A percentile compares a stretch with the other conserved stretches of the same genome.
Conservation (phyloP, 306 rosid species). For the Prunus padus region DNA sequence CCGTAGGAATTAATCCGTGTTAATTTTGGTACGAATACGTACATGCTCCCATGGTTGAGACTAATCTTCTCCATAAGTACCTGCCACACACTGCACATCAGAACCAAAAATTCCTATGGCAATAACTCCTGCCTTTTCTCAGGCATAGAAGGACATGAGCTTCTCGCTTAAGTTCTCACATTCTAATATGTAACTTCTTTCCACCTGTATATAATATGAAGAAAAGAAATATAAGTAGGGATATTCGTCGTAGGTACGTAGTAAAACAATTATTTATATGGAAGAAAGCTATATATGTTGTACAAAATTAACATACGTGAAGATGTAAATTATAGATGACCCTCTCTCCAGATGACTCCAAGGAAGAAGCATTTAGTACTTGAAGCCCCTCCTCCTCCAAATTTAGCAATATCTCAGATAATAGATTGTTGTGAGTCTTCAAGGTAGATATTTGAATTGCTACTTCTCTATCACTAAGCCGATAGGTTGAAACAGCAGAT, state of each 20-base stretch:
- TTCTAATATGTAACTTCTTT: slow-evolving; percentile 13
- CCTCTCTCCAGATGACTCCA: slow-evolving; percentile 51
- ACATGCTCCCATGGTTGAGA: no score
- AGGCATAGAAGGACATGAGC: background rate
- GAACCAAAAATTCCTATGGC: no score
- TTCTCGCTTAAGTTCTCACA: slow-evolving; percentile 15
- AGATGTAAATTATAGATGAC: slow-evolving; percentile 56
- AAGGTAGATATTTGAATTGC: slow-evolving; percentile 52
- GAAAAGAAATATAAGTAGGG: no score
- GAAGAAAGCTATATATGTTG: background rate
- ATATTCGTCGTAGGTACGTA: no score
- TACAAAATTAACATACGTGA: slow-evolving; percentile 27
- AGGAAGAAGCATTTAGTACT: slow-evolving; percentile 58
- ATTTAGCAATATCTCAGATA: slow-evolving; percentile 46
- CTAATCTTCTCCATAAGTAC: no score
- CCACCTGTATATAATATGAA: slow-evolving; percentile 13
- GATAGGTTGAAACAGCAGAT: slow-evolving; percentile 45
- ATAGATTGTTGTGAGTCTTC: slow-evolving; percentile 17
- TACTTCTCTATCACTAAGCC: slow-evolving; percentile 49
- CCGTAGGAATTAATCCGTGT: no score
- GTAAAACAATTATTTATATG: no score
- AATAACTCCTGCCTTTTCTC: background rate
- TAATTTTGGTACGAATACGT: no score
- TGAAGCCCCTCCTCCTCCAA: slow-evolving; percentile 51
- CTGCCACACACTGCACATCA: no score